These are phyloP conservation scores for Arabis hirsuta DNA, from an alignment of 345 rosid species.

Conservation along the genomic window DNA sequence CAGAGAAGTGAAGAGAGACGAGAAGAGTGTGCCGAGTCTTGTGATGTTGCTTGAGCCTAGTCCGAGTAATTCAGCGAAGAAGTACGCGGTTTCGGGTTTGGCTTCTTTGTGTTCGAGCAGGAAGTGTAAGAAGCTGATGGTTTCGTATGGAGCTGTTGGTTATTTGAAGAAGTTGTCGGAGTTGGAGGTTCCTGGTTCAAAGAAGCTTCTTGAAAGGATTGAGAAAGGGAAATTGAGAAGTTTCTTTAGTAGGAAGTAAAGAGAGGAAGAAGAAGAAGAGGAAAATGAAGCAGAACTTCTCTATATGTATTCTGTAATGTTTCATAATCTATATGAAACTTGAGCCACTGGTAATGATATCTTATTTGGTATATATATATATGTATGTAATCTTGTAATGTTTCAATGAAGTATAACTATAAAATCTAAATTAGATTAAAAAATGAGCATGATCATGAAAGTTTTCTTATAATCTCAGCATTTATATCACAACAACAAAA, in stretches of 20 bases:
- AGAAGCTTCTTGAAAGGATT: conserved; percentile 79
- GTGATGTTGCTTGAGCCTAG: conserved; percentile 88
- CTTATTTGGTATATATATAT: neutral
- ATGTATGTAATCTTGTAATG: conserved; percentile 1
- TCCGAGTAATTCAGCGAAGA: conserved; percentile 82
- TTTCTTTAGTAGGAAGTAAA: conserved; percentile 70
- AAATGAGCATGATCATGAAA: neutral
- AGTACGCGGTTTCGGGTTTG: conserved; percentile 75
- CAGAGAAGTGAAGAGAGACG: conserved; percentile 73
- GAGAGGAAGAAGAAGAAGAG: neutral
- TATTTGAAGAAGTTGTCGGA: conserved; percentile 87
- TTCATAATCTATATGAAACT: conserved; percentile 65
- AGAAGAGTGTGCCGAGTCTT: conserved; percentile 71
- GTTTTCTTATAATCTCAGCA: conserved; percentile 2
- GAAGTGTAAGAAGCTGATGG: conserved; percentile 92
- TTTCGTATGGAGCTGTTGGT: conserved; percentile 94
- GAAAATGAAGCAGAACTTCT: neutral
- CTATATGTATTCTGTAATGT: conserved; percentile 39
- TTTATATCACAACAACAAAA: conserved; percentile 32
- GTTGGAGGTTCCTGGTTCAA: conserved; percentile 87
- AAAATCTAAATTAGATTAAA: neutral
- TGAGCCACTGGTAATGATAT: conserved; percentile 21
- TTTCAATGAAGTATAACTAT: conserved; percentile 5
- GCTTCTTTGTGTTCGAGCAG: conserved; percentile 70
- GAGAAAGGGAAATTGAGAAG: conserved; percentile 79